Evolutionary conservation across 208 protist genomes (phyloP).

Genomic region (Trypanosoma congolense): DNA sequence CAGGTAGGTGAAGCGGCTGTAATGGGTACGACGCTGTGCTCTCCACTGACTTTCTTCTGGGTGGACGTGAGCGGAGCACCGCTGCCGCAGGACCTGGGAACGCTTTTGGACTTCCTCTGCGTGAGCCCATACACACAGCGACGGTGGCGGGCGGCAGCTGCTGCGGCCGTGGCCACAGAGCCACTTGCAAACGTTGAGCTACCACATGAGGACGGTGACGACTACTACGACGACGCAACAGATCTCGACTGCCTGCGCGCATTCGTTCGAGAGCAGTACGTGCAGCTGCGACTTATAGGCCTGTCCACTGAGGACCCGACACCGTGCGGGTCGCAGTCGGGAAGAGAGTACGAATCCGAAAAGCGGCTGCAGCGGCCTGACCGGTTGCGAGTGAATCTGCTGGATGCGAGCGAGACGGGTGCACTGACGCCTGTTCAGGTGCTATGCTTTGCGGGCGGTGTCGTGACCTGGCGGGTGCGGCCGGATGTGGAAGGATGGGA

Average conservation of each 20-base stretch:
- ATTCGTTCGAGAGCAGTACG: conserved; percentile 16
- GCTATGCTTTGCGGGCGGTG: conserved; percentile 14
- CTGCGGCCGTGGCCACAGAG: neutral
- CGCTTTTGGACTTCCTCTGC: conserved; percentile 5
- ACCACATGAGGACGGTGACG: neutral
- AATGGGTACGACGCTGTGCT: no score
- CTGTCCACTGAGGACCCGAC: neutral
- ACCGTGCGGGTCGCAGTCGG: no score
- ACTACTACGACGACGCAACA: neutral
- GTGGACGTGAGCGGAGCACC: conserved; percentile 14
- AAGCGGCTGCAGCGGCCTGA: neutral
- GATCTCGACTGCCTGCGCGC: conserved; percentile 10
- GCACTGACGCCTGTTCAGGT: conserved; percentile 4
- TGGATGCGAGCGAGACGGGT: conserved; percentile 1
- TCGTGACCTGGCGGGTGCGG: conserved; percentile 14
- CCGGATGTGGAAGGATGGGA: conserved; percentile 14
- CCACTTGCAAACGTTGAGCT: neutral
- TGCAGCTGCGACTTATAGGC: conserved; percentile 11
- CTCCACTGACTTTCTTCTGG: conserved; percentile 15
- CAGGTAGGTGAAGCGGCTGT: neutral
- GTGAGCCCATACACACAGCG: conserved; percentile 5
- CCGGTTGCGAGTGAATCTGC: neutral
- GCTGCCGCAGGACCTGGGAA: conserved; percentile 5
- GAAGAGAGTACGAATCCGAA: neutral
- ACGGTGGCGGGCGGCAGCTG: conserved; percentile 10